phyloP scores from a whole-genome alignment of 2,329 filamentous ascomycete species.

The Neofusicoccum parvum region DNA sequence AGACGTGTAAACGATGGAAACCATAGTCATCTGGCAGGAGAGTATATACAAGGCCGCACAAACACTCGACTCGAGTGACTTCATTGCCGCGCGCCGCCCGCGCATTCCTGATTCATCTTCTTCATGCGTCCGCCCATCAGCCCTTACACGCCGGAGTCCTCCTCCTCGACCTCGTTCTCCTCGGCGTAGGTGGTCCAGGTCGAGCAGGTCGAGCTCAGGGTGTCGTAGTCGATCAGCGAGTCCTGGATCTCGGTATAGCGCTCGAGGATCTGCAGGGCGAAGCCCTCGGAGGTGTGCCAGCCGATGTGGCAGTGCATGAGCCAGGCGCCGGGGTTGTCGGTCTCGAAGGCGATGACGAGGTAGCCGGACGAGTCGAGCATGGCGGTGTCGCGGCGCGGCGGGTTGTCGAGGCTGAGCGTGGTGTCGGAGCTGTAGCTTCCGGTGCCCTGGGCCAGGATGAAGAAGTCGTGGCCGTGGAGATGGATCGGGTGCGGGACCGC shows the following conservation, averaged over 20 bases:
- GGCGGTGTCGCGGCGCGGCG: slow-evolving; percentile 38
- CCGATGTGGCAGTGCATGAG: slow-evolving; percentile 21
- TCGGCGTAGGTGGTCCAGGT: slow-evolving; percentile 17
- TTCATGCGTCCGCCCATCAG: too few relatives aligned
- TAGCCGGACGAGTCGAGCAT: slow-evolving; percentile 35
- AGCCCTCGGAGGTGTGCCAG: slow-evolving; percentile 38
- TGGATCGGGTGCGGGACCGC: slow-evolving; percentile 45
- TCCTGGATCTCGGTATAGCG: slow-evolving; percentile 33
- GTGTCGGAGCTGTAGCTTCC: slow-evolving; percentile 31
- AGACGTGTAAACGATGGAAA: too few relatives aligned
- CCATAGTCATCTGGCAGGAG: too few relatives aligned
- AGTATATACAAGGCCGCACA: too few relatives aligned
- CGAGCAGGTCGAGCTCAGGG: slow-evolving; percentile 6
- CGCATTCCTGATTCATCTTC: too few relatives aligned
- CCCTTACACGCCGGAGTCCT: slow-evolving; percentile 16
- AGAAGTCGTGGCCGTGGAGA: slow-evolving; percentile 43
- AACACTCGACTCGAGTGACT: too few relatives aligned
- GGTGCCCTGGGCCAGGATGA: slow-evolving; percentile 39
- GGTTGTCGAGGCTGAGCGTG: slow-evolving; percentile 41
- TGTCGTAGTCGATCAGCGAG: slow-evolving; percentile 12
- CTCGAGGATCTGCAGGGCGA: slow-evolving; percentile 59
- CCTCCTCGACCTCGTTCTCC: background rate
- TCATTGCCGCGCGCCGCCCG: too few relatives aligned
- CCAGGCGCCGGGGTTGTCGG: slow-evolving; percentile 54
- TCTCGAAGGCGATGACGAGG: slow-evolving; percentile 56